These are phyloP conservation scores for Claviceps sp. DNA, from an alignment of 2,329 filamentous ascomycete species.

Conservation along the genomic window DNA sequence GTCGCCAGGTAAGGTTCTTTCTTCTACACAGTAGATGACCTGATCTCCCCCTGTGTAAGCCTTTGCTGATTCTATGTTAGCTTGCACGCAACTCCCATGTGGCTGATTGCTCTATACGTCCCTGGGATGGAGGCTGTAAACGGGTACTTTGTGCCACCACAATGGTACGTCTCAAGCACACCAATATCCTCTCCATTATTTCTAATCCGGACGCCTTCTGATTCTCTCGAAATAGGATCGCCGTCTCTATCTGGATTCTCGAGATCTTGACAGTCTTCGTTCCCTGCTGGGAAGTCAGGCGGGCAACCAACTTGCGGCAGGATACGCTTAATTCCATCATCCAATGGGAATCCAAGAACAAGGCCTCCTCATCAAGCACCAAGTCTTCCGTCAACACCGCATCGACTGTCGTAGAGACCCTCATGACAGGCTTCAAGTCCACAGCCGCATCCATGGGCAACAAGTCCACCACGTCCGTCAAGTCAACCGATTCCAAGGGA, in stretches of 20 bases:
- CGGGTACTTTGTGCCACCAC: slow-evolving; percentile 37
- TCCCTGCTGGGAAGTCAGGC: slow-evolving; percentile 45
- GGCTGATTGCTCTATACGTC: slow-evolving; percentile 42
- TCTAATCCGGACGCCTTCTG: neutral
- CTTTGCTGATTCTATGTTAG: slow-evolving; percentile 16
- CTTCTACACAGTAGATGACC: neutral
- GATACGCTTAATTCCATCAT: slow-evolving; percentile 31
- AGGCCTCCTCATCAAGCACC: slow-evolving; percentile 9
- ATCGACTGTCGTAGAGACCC: slow-evolving; percentile 15
- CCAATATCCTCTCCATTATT: slow-evolving; percentile 30
- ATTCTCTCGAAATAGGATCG: slow-evolving; percentile 13
- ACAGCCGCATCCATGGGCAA: slow-evolving; percentile 1
- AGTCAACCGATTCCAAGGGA: slow-evolving; percentile 16
- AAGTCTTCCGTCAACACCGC: slow-evolving; percentile 10
- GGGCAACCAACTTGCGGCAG: slow-evolving; percentile 24
- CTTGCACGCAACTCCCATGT: slow-evolving; percentile 50
- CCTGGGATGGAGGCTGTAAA: slow-evolving; percentile 25
- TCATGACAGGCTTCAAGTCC: slow-evolving; percentile 18
- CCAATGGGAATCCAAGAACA: slow-evolving; percentile 28
- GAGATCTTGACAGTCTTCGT: slow-evolving; percentile 50
- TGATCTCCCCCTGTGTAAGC: too few relatives aligned
- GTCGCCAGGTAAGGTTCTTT: slow-evolving; percentile 24
- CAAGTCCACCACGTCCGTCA: slow-evolving; percentile 9
- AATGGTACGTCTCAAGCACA: slow-evolving; percentile 34
- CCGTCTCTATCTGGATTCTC: slow-evolving; percentile 44